Percentiles rank a stretch among this genome's conserved stretches.
These are phyloP conservation scores for Ophiocordyceps camponoti-floridani DNA, from an alignment of 2,329 filamentous ascomycete genomes.

Conservation along the genomic window DNA sequence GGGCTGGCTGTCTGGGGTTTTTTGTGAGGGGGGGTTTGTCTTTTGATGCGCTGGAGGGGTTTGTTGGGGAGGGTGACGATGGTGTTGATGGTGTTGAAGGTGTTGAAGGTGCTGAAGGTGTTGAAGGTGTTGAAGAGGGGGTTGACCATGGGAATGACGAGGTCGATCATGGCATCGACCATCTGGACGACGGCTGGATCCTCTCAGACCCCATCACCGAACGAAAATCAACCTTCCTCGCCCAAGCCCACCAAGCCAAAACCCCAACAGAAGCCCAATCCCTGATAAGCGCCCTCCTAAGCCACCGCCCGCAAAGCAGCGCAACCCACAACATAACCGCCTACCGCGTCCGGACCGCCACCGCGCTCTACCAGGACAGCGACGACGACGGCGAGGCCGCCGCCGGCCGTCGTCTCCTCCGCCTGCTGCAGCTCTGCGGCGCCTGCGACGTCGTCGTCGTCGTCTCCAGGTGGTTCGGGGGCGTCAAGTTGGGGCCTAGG, in stretches of 20 bases:
- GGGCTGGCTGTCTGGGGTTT: conserved; percentile 44
- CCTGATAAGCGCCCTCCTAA: conserved; percentile 58
- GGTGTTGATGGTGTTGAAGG: not conserved
- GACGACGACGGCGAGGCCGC: conserved; percentile 94
- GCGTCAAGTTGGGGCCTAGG: conserved; percentile 72
- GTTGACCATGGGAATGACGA: too few relatives aligned
- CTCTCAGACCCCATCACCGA: conserved; percentile 59
- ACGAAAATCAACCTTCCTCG: conserved; percentile 78
- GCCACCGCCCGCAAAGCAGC: conserved; percentile 65
- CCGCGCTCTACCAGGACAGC: conserved; percentile 56
- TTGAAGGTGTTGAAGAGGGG: too few relatives aligned
- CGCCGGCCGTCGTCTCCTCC: conserved; percentile 67
- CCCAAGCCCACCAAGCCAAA: conserved; percentile 51
- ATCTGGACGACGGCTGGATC: conserved; percentile 33
- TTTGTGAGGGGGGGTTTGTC: conserved; percentile 43
- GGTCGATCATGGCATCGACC: too few relatives aligned
- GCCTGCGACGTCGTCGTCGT: conserved; percentile 87
- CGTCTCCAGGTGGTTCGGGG: conserved; percentile 90
- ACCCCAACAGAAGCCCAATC: conserved; percentile 53
- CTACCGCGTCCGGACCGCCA: conserved; percentile 55
- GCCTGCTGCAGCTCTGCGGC: conserved; percentile 89
- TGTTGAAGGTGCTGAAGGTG: too few relatives aligned
- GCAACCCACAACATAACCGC: conserved; percentile 94
- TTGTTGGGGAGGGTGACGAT: conserved; percentile 15
- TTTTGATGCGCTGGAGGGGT: conserved; percentile 85